phyloP scores from a whole-genome alignment of 306 rosid species.

The Crataegus laevigata region DNA sequence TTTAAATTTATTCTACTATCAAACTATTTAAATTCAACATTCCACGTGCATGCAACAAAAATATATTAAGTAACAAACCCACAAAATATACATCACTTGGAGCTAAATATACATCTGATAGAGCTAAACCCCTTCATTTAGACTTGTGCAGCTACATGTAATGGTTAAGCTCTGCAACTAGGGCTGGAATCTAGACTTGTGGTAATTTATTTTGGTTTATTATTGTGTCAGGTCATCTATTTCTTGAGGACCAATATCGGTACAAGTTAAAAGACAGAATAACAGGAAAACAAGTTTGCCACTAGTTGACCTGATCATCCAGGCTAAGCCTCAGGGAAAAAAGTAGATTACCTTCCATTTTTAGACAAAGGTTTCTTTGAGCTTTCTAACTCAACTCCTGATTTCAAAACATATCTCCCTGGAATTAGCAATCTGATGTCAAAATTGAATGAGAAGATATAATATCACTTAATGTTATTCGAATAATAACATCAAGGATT shows the following conservation, averaged over 20 bases:
- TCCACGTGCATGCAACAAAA: too few relatives aligned
- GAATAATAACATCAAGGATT: slow-evolving; percentile 21
- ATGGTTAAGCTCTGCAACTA: too few relatives aligned
- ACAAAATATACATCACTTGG: too few relatives aligned
- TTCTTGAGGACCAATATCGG: not conserved
- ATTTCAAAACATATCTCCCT: slow-evolving; percentile 63
- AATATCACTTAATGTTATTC: slow-evolving; percentile 19
- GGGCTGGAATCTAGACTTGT: too few relatives aligned
- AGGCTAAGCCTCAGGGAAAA: slow-evolving; percentile 1
- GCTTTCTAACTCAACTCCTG: slow-evolving; percentile 57
- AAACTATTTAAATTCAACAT: too few relatives aligned
- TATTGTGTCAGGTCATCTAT: not conserved
- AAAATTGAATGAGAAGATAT: slow-evolving; percentile 30
- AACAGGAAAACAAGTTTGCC: not conserved
- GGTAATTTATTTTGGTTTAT: too few relatives aligned
- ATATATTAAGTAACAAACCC: too few relatives aligned
- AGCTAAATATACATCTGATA: too few relatives aligned
- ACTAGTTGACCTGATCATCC: slow-evolving; percentile 4
- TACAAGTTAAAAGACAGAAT: not conserved
- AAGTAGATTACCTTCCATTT: slow-evolving; percentile 62
- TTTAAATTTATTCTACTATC: too few relatives aligned
- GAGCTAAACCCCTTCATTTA: too few relatives aligned
- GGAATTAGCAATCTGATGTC: slow-evolving; percentile 73
- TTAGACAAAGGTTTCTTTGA: slow-evolving; percentile 54
- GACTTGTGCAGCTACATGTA: too few relatives aligned